These are phyloP conservation scores for Saturnispora kantuleensis DNA, from an alignment of 805 yeast species.

Conservation along the genomic window DNA sequence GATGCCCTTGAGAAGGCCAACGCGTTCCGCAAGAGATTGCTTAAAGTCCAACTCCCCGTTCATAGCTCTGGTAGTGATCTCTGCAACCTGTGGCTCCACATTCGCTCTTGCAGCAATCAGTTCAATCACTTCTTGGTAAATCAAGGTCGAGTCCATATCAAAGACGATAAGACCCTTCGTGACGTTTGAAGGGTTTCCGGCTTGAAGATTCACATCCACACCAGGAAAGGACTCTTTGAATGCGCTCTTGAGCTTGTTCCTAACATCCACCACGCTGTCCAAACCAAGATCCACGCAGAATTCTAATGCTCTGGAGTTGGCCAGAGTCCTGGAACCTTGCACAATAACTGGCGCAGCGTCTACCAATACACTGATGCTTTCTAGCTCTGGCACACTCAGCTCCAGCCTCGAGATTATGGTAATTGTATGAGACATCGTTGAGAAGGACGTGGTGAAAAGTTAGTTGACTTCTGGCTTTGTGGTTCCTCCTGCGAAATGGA, in stretches of 20 bases:
- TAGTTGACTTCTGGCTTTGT: too few species aligned
- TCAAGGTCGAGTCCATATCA: conserved; percentile 97
- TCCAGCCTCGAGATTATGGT: too few species aligned
- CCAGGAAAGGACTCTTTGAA: conserved; percentile 12
- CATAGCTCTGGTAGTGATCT: conserved; percentile 90
- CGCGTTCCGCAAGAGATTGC: conserved; percentile 69
- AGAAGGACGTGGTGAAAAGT: too few species aligned
- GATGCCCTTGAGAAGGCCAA: conserved; percentile 71
- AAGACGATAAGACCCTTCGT: conserved; percentile 62
- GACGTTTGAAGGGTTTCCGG: conserved; percentile 23
- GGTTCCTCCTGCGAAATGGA: conserved; percentile 14
- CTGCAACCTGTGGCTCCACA: conserved; percentile 80
- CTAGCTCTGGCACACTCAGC: too few species aligned
- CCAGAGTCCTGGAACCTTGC: conserved; percentile 21
- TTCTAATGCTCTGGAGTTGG: conserved; percentile 32
- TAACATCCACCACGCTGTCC: conserved; percentile 11
- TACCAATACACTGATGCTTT: conserved; percentile 21
- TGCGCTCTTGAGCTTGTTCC: conserved; percentile 14
- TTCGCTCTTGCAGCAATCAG: conserved; percentile 89
- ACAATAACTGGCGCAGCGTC: conserved; percentile 24
- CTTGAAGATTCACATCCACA: conserved; percentile 37
- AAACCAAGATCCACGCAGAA: conserved; percentile 21
- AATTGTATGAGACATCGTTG: too few species aligned
- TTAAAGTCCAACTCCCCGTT: conserved; percentile 91
- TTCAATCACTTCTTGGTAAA: conserved; percentile 94